Evolutionary conservation across 2,329 filamentous ascomycete species (phyloP), one percentile per base, ranked within the genome.

Genomic region (Botrytis cinerea): DNA sequence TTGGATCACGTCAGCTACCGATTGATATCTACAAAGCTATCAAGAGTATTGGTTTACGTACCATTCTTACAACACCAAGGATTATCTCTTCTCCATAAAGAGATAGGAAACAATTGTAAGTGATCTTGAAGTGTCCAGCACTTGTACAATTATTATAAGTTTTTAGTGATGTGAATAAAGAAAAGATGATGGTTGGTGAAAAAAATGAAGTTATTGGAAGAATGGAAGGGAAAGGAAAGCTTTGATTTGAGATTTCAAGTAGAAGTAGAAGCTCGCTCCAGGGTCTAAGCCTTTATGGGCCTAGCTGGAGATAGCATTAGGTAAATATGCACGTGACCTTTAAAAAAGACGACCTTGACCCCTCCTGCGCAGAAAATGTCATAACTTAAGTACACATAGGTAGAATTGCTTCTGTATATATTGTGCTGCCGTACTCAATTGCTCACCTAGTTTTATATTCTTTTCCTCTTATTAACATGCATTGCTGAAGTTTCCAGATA

Each of bases 111-210:
- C 14, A 57, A 63, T 45, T 62, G 63, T 72, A 74, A 45, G 14
- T 57, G 73, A 74, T 73, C 73, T 75, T 74, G 75, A 75, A 78
- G 78, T 78, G 78, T 77, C 79, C 79, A 78, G 78, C 79, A 80
- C 79, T 75, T 70, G 54, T 72, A 72, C 69, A 63, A 68, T 60
- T 69, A 70, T 59, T 70, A 60, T 63, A 60, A 40, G 16, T 54
- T 54, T 32, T 8, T 38, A 45, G 20, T 38, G 48, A 40, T 28
- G 51, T 32, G 38, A 66, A 67, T 66, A n/a, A 67, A 51, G 43
- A 46, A 59, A 48, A 70, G 45, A 40, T 70, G 66, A 61, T 57
- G 61, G 72, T 43, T 51, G 66, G 61, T 62, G 61, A 45, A 18
- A 45, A 72, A 71, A 72, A 70, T 45, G 40, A 32, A 16, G 51